phyloP scores from a whole-genome alignment of 495 filamentous ascomycete species.

The Annulohypoxylon bovei region DNA sequence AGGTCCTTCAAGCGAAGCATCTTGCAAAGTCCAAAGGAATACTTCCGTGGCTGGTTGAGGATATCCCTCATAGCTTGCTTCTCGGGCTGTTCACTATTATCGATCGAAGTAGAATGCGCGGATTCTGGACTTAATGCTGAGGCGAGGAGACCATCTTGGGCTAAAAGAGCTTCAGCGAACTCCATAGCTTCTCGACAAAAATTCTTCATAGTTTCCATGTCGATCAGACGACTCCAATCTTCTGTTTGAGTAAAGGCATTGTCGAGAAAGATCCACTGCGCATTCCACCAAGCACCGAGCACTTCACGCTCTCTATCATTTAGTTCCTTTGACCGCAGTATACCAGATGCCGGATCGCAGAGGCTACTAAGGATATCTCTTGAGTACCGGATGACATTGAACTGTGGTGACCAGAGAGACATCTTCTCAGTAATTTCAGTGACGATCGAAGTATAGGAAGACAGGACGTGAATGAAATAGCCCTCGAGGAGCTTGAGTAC shows the following conservation, averaged over 20 bases:
- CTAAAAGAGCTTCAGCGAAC: slow-evolving; percentile 84
- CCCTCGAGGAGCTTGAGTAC: slow-evolving; percentile 73
- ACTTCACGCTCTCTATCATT: slow-evolving; percentile 68
- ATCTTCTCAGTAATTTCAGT: slow-evolving; percentile 66
- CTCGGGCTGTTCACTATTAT: slow-evolving; percentile 54
- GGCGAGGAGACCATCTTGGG: slow-evolving; percentile 80
- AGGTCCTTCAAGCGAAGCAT: slow-evolving; percentile 87
- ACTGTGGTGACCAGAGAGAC: slow-evolving; percentile 50
- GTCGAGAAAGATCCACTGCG: slow-evolving; percentile 78
- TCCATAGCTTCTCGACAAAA: slow-evolving; percentile 95
- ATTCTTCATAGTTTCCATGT: slow-evolving; percentile 82
- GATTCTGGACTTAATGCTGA: slow-evolving; percentile 65
- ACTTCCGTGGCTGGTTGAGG: slow-evolving; percentile 67
- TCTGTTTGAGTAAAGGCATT: slow-evolving; percentile 87
- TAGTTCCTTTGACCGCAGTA: slow-evolving; percentile 73
- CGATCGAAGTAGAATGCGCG: slow-evolving; percentile 53
- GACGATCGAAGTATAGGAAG: slow-evolving; percentile 50
- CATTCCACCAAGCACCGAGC: slow-evolving; percentile 80
- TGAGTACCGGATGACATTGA: slow-evolving; percentile 46
- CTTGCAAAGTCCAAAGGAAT: slow-evolving; percentile 75
- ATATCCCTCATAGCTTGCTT: slow-evolving; percentile 62
- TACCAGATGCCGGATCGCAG: slow-evolving; percentile 81
- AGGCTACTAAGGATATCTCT: slow-evolving; percentile 82
- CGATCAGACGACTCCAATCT: slow-evolving; percentile 73
- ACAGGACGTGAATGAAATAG: slow-evolving; percentile 60